A percentile compares a stretch with the other conserved stretches of the same genome.
Evolutionary conservation across 805 yeast genomes (phyloP).

Genomic region (Ogataea salicorniae): DNA sequence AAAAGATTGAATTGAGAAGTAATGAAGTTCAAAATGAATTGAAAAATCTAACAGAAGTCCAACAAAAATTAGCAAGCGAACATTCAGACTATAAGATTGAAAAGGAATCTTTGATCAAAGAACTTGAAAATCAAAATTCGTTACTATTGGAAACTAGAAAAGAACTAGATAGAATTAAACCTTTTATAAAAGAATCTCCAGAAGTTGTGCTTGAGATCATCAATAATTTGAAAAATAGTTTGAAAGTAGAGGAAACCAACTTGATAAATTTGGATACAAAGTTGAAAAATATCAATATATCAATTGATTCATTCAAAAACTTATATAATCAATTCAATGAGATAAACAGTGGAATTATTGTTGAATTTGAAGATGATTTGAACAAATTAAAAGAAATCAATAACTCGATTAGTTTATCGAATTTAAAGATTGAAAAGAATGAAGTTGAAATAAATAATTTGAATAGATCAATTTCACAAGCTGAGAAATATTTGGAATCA

Average conservation of each 20-base stretch:
- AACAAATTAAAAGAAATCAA: constrained; percentile 33
- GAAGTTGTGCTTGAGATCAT: constrained; percentile 48
- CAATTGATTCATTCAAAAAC: constrained; percentile 54
- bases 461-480: constrained; percentile 39
- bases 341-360: constrained; percentile 36
- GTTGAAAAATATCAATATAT: constrained; percentile 44
- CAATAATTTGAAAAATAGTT: constrained; percentile 43
- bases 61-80: constrained; percentile 56
- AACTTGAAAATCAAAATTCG: constrained; percentile 57
- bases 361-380: constrained; percentile 46
- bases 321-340: constrained; percentile 43
- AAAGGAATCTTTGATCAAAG: constrained; percentile 51
- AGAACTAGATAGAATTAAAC: constrained; percentile 54
- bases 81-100: constrained; percentile 60
- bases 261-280: constrained; percentile 40
- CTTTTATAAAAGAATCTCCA: constrained; percentile 58
- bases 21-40: constrained; percentile 56
- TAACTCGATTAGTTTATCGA: constrained; percentile 24
- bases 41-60: constrained; percentile 52
- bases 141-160: constrained; percentile 51
- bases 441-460: constrained; percentile 40
- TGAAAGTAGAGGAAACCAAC: constrained; percentile 35
- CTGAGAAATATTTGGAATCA: constrained; percentile 44
- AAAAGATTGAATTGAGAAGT: constrained; percentile 45
- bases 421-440: constrained; percentile 32